phyloP scores from a whole-genome alignment of 1,284 basidiomycete genomes.

The Rhodotorula sp. region DNA sequence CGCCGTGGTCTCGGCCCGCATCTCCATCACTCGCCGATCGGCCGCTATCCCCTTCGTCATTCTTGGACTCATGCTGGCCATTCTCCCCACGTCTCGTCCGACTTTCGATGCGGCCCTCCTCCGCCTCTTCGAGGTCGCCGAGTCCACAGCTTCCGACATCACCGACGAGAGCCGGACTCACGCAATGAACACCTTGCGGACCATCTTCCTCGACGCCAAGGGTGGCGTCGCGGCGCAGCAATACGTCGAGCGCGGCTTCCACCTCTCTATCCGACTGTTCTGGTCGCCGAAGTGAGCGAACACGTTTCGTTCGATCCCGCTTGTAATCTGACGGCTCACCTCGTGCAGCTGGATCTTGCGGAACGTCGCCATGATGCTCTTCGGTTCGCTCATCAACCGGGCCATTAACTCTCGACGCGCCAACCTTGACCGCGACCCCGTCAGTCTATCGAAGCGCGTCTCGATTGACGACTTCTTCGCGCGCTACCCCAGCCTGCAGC shows the following conservation, averaged over 20 bases:
- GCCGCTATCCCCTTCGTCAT: conserved; percentile 50
- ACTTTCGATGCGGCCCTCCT: conserved; percentile 22
- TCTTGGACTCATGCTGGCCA: conserved; percentile 45
- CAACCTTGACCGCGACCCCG: conserved; percentile 35
- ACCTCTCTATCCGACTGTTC: conserved; percentile 47
- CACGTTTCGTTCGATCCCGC: background rate
- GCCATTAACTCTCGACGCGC: conserved; percentile 41
- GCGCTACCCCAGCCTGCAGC: conserved; percentile 27
- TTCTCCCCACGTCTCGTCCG: conserved; percentile 23
- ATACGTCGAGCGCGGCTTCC: conserved; percentile 44
- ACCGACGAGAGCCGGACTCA: conserved; percentile 40
- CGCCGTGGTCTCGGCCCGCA: conserved; percentile 35
- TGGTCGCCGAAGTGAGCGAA: conserved; percentile 40
- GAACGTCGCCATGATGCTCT: conserved; percentile 50
- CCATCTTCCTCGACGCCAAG: conserved; percentile 38
- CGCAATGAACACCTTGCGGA: conserved; percentile 47
- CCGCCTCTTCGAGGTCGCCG: conserved; percentile 37
- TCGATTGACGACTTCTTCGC: conserved; percentile 36
- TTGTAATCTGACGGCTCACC: background rate
- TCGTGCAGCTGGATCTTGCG: conserved; percentile 46
- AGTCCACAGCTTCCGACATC: conserved; percentile 29
- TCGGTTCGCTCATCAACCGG: conserved; percentile 45
- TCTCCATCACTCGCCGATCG: conserved; percentile 49
- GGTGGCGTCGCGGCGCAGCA: conserved; percentile 19
- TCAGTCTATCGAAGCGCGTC: conserved; percentile 19